Percentiles rank a stretch among this genome's conserved stretches.
These are phyloP conservation scores for Furcasterigmium furcatum DNA, from an alignment of 2,329 filamentous ascomycete genomes.

Conservation along the genomic window DNA sequence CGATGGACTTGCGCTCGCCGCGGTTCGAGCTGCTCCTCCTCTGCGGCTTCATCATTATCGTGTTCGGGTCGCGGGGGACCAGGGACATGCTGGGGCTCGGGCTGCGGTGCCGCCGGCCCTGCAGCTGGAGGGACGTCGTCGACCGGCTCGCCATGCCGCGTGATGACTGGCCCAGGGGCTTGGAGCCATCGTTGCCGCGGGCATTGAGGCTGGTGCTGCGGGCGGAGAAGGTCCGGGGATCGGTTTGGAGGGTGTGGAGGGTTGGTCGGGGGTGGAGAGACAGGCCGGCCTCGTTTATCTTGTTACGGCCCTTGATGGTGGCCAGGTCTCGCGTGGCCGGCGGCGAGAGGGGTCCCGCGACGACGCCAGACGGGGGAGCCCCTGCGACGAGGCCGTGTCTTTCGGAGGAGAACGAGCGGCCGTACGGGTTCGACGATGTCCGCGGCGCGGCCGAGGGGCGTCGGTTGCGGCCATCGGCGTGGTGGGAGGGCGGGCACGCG, in stretches of 20 bases:
- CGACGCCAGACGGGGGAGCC: conserved; percentile 14
- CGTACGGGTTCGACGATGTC: conserved; percentile 10
- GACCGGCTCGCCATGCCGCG: conserved; percentile 33
- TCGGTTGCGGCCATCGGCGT: conserved; percentile 6
- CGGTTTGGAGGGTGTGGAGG: conserved; percentile 41
- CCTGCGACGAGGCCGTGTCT: conserved; percentile 7
- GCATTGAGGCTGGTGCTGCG: conserved; percentile 43
- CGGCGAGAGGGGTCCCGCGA: conserved; percentile 12
- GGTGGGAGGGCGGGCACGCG: conserved; percentile 20
- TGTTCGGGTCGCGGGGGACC: conserved; percentile 37
- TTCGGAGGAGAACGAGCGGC: conserved; percentile 11
- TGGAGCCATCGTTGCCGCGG: conserved; percentile 24
- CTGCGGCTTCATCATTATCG: conserved; percentile 27
- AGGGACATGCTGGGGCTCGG: conserved; percentile 47
- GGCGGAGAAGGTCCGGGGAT: conserved; percentile 43
- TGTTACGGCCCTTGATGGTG: conserved; percentile 9
- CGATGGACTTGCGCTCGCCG: conserved; percentile 60
- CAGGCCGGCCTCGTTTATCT: not conserved
- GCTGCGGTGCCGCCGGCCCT: conserved; percentile 40
- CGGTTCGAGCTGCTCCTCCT: conserved; percentile 70
- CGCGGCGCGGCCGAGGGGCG: conserved; percentile 13
- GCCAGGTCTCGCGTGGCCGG: conserved; percentile 24
- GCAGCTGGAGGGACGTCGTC: conserved; percentile 31
- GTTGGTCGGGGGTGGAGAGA: conserved; percentile 30
- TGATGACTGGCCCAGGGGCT: conserved; percentile 2